phyloP scores from a whole-genome alignment of 805 yeast species.

The Yarrowia divulgata region DNA sequence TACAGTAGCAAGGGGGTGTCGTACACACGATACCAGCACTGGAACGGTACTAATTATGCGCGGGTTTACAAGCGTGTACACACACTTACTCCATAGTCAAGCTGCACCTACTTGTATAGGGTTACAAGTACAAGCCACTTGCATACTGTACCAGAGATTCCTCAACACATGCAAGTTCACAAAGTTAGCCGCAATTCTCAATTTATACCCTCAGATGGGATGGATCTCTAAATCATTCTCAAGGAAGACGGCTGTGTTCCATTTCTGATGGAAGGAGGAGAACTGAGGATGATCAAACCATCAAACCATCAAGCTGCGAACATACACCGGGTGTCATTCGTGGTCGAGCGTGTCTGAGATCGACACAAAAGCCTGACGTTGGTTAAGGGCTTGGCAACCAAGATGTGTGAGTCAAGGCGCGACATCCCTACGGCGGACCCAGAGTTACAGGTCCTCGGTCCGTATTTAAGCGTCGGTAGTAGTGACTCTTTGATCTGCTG shows the following conservation, averaged over 20 bases:
- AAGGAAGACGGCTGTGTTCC: too few species aligned
- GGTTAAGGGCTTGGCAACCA: neutral
- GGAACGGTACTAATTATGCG: too few species aligned
- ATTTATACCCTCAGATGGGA: neutral
- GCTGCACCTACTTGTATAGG: neutral
- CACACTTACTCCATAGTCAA: too few species aligned
- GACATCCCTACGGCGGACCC: neutral
- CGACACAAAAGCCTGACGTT: too few species aligned
- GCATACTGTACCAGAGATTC: slow-evolving; percentile 1
- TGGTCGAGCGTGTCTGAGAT: too few species aligned
- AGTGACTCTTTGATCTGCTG: slow-evolving; percentile 24
- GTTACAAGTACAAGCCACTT: neutral
- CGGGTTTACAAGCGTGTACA: too few species aligned
- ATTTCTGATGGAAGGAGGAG: too few species aligned
- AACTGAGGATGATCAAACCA: too few species aligned
- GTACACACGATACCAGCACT: too few species aligned
- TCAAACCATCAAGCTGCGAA: too few species aligned
- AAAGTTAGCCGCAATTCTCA: slow-evolving; percentile 1
- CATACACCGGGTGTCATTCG: too few species aligned
- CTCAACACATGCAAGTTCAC: slow-evolving; percentile 14
- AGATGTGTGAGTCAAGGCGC: neutral
- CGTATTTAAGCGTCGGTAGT: neutral
- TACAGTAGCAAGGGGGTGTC: too few species aligned
- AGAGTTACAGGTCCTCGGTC: slow-evolving; percentile 28
- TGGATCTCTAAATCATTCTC: neutral